Evolutionary conservation across 1,139 yeast species (phyloP).

Genomic region (Blastobotrys serpentis): DNA sequence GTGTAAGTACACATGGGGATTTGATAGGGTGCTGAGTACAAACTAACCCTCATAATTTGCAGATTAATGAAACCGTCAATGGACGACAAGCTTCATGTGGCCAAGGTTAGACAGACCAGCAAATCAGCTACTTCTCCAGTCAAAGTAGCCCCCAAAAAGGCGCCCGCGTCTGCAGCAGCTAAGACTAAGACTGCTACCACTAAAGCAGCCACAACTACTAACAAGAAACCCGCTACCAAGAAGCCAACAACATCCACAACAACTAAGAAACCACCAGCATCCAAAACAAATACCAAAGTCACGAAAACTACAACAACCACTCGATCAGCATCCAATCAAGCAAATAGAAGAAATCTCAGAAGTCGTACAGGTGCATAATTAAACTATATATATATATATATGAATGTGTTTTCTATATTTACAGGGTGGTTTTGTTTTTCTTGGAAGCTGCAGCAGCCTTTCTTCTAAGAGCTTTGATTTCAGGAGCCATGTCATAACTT

Average conservation of each 20-base stretch:
- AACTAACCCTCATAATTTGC: not conserved
- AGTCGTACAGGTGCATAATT: constrained; percentile 10
- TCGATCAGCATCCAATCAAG: constrained; percentile 2
- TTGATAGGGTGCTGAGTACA: not conserved
- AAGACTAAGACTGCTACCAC: constrained; percentile 11
- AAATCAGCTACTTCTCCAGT: constrained; percentile 3
- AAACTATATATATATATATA: not conserved
- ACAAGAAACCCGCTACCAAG: constrained; percentile 7
- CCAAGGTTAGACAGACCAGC: constrained; percentile 9
- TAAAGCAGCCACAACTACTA: constrained; percentile 5
- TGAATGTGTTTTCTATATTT: constrained; percentile 3
- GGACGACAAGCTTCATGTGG: constrained; percentile 10
- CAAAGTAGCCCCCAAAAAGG: constrained; percentile 2
- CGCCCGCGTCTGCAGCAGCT: constrained; percentile 6
- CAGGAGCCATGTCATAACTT: constrained; percentile 66
- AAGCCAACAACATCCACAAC: constrained; percentile 5
- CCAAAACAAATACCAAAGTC: constrained; percentile 12
- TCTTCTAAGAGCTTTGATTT: constrained; percentile 12
- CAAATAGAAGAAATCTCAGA: constrained; percentile 15
- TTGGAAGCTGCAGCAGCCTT: constrained; percentile 6
- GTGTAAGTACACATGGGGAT: not conserved
- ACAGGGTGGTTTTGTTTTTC: constrained; percentile 2
- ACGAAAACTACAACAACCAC: constrained; percentile 6
- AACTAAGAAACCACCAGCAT: constrained; percentile 5
- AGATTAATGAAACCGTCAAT: constrained; percentile 8